phyloP scores from a whole-genome alignment of 2,329 filamentous ascomycete species.

The Alternaria longipes region DNA sequence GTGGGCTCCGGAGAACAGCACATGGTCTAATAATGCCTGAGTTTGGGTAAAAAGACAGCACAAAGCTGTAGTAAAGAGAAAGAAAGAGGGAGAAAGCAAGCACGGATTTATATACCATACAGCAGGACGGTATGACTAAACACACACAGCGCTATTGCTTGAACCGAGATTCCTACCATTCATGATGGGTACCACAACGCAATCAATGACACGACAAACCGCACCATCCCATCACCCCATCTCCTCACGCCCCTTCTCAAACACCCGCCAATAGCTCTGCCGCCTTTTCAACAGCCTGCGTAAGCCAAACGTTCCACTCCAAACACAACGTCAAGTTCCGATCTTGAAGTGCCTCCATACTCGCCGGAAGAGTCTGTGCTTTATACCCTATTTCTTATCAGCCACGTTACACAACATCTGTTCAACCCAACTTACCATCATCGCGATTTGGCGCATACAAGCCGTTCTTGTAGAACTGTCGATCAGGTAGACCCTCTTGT shows the following conservation, averaged over 20 bases:
- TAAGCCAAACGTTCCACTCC: constrained; percentile 8
- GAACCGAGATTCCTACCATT: not conserved
- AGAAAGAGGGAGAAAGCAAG: not conserved
- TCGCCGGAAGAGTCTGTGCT: constrained; percentile 14
- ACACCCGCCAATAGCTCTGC: not conserved
- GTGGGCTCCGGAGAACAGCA: no score
- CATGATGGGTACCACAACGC: not conserved
- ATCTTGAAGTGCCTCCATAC: constrained; percentile 16
- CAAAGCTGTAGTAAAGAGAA: not conserved
- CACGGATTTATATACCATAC: not conserved
- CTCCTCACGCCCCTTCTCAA: not conserved
- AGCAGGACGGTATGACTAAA: not conserved
- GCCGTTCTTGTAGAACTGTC: constrained; percentile 19
- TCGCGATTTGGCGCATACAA: constrained; percentile 20
- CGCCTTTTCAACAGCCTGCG: not conserved
- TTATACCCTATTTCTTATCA: constrained; percentile 8
- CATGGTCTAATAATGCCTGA: no score
- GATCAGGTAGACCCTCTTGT: constrained; percentile 10
- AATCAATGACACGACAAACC: not conserved
- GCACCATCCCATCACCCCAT: not conserved
- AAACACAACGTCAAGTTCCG: constrained; percentile 9
- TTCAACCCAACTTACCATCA: constrained; percentile 3
- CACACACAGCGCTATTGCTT: not conserved
- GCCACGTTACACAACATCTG: not conserved
- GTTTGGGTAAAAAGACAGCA: no score